Evolutionary conservation across 2,329 filamentous ascomycete genomes (phyloP), one percentile per base, ranked within the genome.

Genomic region (Fusarium tuaranense): DNA sequence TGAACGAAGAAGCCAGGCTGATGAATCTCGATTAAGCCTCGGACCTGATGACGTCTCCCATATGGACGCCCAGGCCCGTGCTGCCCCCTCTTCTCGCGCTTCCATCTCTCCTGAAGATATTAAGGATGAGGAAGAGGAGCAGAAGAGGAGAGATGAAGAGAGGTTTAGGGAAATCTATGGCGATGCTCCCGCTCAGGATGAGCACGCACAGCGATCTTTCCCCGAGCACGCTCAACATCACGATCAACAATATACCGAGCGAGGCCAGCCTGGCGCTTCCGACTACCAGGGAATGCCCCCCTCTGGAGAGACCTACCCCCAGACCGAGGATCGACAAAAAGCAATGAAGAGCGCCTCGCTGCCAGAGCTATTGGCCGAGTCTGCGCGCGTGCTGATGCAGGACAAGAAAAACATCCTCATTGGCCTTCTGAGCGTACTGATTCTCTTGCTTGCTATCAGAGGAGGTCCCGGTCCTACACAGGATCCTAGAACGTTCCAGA

Each of bases 381-480:
- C 89, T 0, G 82, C 84, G 61, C 85, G 86, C 36, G 87, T 92
- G 9, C 80, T 89, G 20, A 77, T 92, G 75, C 85, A 87, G 57
- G 90, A 92, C 74, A 85, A 85, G 67, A 91, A 88, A 82, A 92
- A 92, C 66, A 79, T 92, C 12, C 82, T 86, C n/a, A 92, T 92
- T 30, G 83, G 85, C 7, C 76, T 89, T 0, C 82, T 92, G 61
- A 86, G 88, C 65, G 68, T 88, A 3, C 78, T 92, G n/a, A 85
- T 91, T 3, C 74, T 91, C 16, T 65, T 89, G 32, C 82, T 92
- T 12, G 87, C 88, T 2, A 62, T 88, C 14, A 73, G 82, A 60
- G 68, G 82, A 69, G 68, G 79, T 44, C 69, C 68, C 12, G 66
- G 59, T 9, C 61, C 78, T 6, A 68, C 67, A 18, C 71, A 75